Evolutionary conservation across 768 basidiomycete genomes (phyloP), one percentile per base, ranked within the genome.

Genomic region (Filobasidium wieringae): DNA sequence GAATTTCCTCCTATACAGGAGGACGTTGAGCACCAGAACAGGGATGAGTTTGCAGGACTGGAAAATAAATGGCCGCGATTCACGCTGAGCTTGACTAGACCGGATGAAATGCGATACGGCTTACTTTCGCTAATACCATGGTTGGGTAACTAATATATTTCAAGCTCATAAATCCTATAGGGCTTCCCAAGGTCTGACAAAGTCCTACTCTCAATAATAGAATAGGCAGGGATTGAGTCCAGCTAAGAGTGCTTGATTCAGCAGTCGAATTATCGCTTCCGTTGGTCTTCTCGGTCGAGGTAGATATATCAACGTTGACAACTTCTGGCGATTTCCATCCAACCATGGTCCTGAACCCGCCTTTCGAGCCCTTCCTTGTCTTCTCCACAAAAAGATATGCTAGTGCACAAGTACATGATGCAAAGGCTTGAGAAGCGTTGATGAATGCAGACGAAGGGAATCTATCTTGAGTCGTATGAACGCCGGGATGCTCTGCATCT

Each of bases 101-200:
- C 29, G 26, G 22, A 39, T 27, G 6, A 14, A 36, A 22, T 24
- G 56, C 24, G 6, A 19, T 24, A 1, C 14, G 9, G 27, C 68
- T 63, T 53, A 72, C 72, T 66, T 97, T 97, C 53, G 88, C 95
- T 63, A 97, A 85, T 32, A 97, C 92, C 87, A 96, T 93, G 41
- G 93, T 90, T 51, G 95, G 95, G 78, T 96, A 97, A 17, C 90
- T 90, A 70, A 99, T 91, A 76, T 93, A 88, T 26, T 88, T 84
- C 40, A 97, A 84, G 4, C 91, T 84, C 11, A 91, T 86, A 76
- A 97, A 97, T 53, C 93, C 92, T 70, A 97, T 93, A 2, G 93
- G 95, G 22, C 90, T 87, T 1, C 93, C 93, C 36, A 82, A 77
- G 37, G 91, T 91, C 63, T 95, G 88, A 73, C 90, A 85, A 24